phyloP scores from a whole-genome alignment of 1,284 basidiomycete genomes.

The Cutaneotrichosporon sp. region DNA sequence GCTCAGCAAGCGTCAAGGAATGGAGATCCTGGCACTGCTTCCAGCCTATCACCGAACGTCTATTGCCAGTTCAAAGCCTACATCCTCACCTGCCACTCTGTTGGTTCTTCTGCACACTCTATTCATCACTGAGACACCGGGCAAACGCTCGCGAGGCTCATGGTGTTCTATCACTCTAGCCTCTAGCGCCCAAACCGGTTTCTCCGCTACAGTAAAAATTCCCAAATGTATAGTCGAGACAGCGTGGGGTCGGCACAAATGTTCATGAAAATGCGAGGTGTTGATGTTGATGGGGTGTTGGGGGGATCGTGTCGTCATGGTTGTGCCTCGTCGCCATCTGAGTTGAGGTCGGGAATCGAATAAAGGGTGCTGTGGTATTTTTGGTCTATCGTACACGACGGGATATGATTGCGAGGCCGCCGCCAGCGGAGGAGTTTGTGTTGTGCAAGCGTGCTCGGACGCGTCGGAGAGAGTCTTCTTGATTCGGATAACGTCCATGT shows the following conservation, averaged over 20 bases:
- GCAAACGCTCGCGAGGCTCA: conserved; percentile 28
- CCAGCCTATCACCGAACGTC: too few species aligned
- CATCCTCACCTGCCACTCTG: too few species aligned
- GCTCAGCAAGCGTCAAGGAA: too few species aligned
- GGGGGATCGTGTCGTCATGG: conserved; percentile 10
- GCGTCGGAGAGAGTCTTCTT: conserved; percentile 14
- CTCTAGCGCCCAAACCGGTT: conserved; percentile 26
- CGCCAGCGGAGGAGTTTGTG: conserved; percentile 16
- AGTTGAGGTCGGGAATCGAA: conserved; percentile 24
- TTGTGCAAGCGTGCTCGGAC: conserved; percentile 23
- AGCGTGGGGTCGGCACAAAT: conserved; percentile 28
- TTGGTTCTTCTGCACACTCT: conserved; percentile 18
- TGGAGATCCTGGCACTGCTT: too few species aligned
- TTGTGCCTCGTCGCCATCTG: conserved; percentile 29
- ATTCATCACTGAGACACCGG: conserved; percentile 25
- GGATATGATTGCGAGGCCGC: conserved; percentile 20
- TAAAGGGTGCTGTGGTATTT: conserved; percentile 22
- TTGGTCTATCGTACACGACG: conserved; percentile 25
- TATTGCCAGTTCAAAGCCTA: too few species aligned
- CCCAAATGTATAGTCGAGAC: conserved; percentile 20
- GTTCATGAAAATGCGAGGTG: conserved; percentile 14
- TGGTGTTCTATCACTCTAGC: conserved; percentile 25
- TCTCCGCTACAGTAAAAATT: conserved; percentile 21
- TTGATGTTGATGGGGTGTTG: conserved; percentile 5
- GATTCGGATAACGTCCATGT: conserved; percentile 21